Percentiles rank a stretch among this genome's conserved stretches.
These are phyloP conservation scores for Nemania bipapillata DNA, from an alignment of 2,329 filamentous ascomycete genomes.

Conservation along the genomic window DNA sequence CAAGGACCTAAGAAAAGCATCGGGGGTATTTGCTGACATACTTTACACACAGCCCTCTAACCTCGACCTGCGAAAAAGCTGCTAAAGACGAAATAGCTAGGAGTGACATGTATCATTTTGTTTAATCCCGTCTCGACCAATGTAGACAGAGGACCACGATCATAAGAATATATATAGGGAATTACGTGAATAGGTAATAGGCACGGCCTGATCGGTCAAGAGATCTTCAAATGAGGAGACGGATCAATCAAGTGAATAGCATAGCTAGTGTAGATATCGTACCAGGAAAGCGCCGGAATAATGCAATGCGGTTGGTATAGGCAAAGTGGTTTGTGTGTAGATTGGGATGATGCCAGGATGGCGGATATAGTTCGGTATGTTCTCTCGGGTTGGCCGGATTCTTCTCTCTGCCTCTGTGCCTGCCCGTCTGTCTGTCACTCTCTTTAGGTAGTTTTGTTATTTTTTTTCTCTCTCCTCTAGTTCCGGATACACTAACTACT, in stretches of 20 bases:
- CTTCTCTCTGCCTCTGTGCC: too few species aligned
- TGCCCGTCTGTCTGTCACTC: too few species aligned
- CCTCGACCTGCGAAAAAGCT: background rate
- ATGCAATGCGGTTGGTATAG: conserved; percentile 7
- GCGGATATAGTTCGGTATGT: conserved; percentile 18
- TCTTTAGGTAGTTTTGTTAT: conserved; percentile 3
- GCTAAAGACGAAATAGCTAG: background rate
- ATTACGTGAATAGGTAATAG: background rate
- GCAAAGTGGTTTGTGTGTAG: background rate
- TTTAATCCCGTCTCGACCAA: conserved; percentile 9
- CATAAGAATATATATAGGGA: background rate
- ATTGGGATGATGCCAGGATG: conserved; percentile 5
- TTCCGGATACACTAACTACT: background rate
- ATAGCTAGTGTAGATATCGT: conserved; percentile 18
- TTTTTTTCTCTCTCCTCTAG: background rate
- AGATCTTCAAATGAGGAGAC: background rate
- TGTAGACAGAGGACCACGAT: background rate
- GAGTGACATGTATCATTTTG: background rate
- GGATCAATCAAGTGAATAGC: conserved; percentile 25
- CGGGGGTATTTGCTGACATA: conserved; percentile 24
- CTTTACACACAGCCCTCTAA: background rate
- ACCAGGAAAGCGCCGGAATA: conserved; percentile 18
- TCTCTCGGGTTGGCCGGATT: conserved; percentile 1
- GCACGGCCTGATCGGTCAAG: background rate
- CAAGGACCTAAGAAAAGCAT: background rate